Base-by-base conservation (phyloP, 768 basidiomycete genomes). In the Cubamyces lactineus region DNA sequence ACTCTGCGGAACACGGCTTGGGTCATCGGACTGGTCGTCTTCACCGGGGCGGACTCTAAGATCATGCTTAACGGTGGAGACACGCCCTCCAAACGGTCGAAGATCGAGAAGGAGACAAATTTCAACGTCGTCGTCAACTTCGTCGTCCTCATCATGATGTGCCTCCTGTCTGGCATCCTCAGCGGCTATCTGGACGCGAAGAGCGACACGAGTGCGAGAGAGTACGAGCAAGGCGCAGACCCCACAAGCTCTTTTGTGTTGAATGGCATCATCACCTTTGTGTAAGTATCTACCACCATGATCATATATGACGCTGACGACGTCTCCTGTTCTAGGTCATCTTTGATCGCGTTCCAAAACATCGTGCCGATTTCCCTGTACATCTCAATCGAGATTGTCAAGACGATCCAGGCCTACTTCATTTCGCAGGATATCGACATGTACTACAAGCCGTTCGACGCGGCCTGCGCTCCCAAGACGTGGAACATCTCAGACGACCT, bases 401-500 rank as follows among this genome's bases (percentile, higher is more conserved):
- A 97, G 80, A 97, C 96, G 1, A 93, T 96, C 59, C 96, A 97
- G 73, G 96, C 96, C 2, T 96, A 86, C 78, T 96, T 97, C 79
- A 98, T 97, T 71, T 91, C 90, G 8, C 94, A 96, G 73, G 96
- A 98, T 71, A 69, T 94, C 66, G 96, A 98, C 74, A 96, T 98
- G 94, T 97, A 94, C 79, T 97, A 97, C 77, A 79, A 83, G 61
- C 86, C 89, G 40, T 88, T 89, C 73, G 87, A 97, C 71, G 88
- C 92, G 1, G 79, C 93, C 0, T 98, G 96, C 69, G 86, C 94
- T 3, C 96, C 96, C 26, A 98, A 98, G 74, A 96, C 93, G 5
- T 98, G 96, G 96, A 96, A 96, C 72, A 96, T 98, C 69, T 97
- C 94, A 3, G 96, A 98, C 72, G 96, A 98, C 76, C 86, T 99